Evolutionary conservation across 257 asterid genomes (phyloP).

Genomic region (Solanum gandarillasii): DNA sequence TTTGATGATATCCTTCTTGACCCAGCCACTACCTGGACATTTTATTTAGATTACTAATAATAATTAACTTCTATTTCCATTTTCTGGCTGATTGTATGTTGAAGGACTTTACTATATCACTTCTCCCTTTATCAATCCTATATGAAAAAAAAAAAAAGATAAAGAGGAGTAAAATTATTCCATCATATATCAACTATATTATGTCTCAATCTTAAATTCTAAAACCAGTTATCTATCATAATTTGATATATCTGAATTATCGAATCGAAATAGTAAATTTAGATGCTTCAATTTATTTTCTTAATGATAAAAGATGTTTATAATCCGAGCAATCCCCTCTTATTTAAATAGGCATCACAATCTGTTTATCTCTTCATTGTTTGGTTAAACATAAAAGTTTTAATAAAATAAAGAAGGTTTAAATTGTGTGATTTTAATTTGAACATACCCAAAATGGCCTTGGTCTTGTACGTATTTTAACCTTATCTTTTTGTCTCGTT

Average conservation of each 20-base stretch:
- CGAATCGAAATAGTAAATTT: background rate
- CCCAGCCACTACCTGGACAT: background rate
- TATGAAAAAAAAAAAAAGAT: background rate
- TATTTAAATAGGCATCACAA: background rate
- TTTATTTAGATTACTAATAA: background rate
- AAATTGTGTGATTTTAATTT: background rate
- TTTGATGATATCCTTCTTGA: background rate
- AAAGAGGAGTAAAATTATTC: background rate
- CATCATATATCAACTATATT: background rate
- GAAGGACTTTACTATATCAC: background rate
- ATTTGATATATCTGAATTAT: background rate
- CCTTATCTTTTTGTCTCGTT: background rate
- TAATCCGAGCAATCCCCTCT: background rate
- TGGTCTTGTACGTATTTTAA: background rate
- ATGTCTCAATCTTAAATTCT: no score
- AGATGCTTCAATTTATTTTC: background rate
- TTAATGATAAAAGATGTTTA: background rate
- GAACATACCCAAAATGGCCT: background rate
- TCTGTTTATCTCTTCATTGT: no score
- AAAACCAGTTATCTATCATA: background rate
- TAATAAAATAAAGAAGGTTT: no score
- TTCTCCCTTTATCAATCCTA: background rate
- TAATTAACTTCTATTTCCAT: background rate
- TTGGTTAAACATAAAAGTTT: background rate
- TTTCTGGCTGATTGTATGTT: background rate